Conservation (phyloP, 2,329 filamentous ascomycete genomes). For the Pezizomycotina sp. region DNA sequence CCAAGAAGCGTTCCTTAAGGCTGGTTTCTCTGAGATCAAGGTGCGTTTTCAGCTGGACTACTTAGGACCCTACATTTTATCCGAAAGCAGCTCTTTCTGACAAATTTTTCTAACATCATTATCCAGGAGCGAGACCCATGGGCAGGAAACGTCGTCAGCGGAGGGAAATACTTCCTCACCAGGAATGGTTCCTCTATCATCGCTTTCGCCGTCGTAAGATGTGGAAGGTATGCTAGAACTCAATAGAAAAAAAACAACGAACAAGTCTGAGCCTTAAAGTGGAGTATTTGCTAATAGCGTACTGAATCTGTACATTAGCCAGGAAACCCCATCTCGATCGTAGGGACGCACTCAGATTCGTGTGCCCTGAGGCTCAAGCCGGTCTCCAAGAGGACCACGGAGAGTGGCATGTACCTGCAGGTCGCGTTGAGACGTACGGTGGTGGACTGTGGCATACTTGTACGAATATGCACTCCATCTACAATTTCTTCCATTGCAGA, state of each 20-base stretch:
- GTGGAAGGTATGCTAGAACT: conserved; percentile 45
- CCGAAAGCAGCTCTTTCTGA: background rate
- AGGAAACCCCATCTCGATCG: conserved; percentile 44
- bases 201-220: conserved; percentile 80
- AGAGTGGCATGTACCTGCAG: conserved; percentile 72
- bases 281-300: background rate
- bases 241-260: conserved; percentile 23
- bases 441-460: conserved; percentile 95
- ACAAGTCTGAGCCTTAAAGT: background rate
- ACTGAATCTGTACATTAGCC: conserved; percentile 18
- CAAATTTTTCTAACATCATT: background rate
- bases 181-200: conserved; percentile 84
- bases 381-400: conserved; percentile 59
- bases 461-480: conserved; percentile 21
- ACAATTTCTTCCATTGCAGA: background rate
- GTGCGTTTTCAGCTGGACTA: conserved; percentile 28
- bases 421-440: conserved; percentile 90
- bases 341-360: conserved; percentile 92
- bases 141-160: conserved; percentile 60
- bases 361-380: conserved; percentile 86
- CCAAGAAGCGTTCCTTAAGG: conserved; percentile 61
- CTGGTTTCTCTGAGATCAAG: conserved; percentile 73
- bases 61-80: conserved; percentile 4
- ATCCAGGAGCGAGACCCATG: conserved; percentile 67
- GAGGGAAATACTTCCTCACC: conserved; percentile 92